phyloP scores from a whole-genome alignment of 2,329 filamentous ascomycete species.

The Xylariaceae sp. region DNA sequence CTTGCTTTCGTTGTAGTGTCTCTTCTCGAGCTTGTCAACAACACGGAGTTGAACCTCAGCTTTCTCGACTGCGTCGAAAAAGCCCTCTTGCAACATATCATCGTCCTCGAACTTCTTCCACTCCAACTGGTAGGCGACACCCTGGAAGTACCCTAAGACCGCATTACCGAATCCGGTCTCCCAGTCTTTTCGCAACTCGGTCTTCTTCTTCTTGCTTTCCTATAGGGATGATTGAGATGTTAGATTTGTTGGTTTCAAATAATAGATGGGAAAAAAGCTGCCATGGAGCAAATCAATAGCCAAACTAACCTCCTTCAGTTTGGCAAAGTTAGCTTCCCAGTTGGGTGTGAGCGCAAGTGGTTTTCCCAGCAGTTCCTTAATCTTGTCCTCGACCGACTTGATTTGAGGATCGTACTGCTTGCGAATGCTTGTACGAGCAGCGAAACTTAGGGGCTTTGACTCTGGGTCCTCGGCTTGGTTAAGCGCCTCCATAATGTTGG shows the following conservation, averaged over 20 bases:
- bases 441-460: constrained; percentile 36
- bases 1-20: constrained; percentile 42
- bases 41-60: constrained; percentile 43
- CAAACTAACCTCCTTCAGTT: constrained; percentile 30
- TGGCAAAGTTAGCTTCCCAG: constrained; percentile 42
- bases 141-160: constrained; percentile 42
- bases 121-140: constrained; percentile 38
- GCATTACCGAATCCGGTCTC: constrained; percentile 40
- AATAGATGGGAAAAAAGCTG: neutral
- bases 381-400: constrained; percentile 36
- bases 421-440: constrained; percentile 40
- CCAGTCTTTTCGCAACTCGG: constrained; percentile 38
- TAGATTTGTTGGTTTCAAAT: neutral
- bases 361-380: constrained; percentile 33
- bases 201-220: constrained; percentile 28
- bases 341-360: constrained; percentile 43
- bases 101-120: constrained; percentile 44
- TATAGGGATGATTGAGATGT: neutral
- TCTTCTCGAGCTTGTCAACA: constrained; percentile 41
- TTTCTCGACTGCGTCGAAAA: constrained; percentile 44
- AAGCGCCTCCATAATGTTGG: constrained; percentile 41
- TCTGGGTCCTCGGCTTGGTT: constrained; percentile 38
- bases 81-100: constrained; percentile 46
- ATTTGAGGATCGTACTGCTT: constrained; percentile 42
- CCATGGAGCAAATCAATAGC: neutral